phyloP scores from a whole-genome alignment of 768 basidiomycete species.

The Tulasnella sp. region DNA sequence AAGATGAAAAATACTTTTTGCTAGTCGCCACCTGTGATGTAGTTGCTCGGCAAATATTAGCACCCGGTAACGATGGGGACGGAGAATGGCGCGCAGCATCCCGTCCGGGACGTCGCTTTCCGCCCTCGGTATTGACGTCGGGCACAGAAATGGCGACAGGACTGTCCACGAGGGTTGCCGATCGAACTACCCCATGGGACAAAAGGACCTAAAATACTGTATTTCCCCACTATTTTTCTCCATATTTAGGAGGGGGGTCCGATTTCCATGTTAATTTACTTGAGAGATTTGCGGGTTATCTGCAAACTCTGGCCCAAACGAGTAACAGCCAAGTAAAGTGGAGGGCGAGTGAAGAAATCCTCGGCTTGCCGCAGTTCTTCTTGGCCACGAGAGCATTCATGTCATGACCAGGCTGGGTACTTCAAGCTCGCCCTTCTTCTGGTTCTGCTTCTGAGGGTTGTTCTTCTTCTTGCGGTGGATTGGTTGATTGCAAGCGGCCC shows the following conservation, averaged over 20 bases:
- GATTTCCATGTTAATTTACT: not conserved
- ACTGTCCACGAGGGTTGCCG: not conserved
- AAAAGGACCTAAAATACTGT: not conserved
- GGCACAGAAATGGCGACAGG: conserved; percentile 7
- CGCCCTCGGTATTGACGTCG: not conserved
- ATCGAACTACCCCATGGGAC: conserved; percentile 11
- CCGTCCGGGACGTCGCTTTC: not conserved
- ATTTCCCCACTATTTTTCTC: not conserved
- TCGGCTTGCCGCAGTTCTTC: conserved; percentile 7
- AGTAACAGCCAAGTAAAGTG: not conserved
- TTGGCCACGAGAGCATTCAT: not conserved
- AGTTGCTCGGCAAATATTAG: not conserved
- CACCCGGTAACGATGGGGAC: not conserved
- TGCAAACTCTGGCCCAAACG: not conserved
- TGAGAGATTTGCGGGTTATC: not conserved
- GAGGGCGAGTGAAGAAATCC: not conserved
- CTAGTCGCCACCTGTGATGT: not conserved
- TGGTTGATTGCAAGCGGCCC: conserved; percentile 4
- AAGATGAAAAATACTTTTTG: too few relatives aligned
- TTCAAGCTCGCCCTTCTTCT: not conserved
- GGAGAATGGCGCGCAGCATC: not conserved
- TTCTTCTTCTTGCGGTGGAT: conserved; percentile 1
- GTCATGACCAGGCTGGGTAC: not conserved
- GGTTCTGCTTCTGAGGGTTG: not conserved
- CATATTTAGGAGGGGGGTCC: not conserved